Base-by-base conservation (phyloP, 108 stramenopile species). In the Nitzschia sp. region DNA sequence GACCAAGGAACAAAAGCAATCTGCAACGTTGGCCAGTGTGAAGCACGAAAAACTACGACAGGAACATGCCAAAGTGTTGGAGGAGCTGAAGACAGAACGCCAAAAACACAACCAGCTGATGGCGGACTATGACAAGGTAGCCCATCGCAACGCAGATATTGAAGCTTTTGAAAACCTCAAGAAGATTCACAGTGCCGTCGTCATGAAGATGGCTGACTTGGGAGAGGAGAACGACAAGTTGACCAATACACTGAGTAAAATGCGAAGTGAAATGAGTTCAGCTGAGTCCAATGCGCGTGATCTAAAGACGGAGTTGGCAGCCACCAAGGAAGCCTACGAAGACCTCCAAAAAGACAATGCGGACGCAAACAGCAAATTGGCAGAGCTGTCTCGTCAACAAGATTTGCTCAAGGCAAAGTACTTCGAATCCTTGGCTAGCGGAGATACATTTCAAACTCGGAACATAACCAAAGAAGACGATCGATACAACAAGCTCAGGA, bases 131-230 rank as follows among this genome's bases (percentile, higher is more conserved):
- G 53, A 29, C 42, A 63, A 57, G 15, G 29, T 64, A 41, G 21
- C 59, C n/a, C 57, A 62, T 40, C 29, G 53, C 20, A 24, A 42
- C 5, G 21, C 40, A 17, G 53, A 75, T 63, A 24, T 55, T 2
- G 59, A 62, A 21, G 21, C 25, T 11, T 75, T 41, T 55, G 42
- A 57, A 10, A 57, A 59, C 24, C 41, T 75, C 17, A 51, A 68
- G 15, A 20, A 50, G 10, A 21, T 75, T 21, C 67, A 75, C 43
- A 7, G 57, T 10, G 67, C 73, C 6, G 66, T 75, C 7, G 73
- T 68, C 9, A 67, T 75, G 73, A 75, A 75, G 40, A 25, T 75
- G 25, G 73, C 60, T 21, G 73, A 75, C 38, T 12, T 75, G 17
- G 67, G 59, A 29, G 73, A 75, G 48, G 73, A 75, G 25, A 75